Evolutionary conservation across 495 filamentous ascomycete genomes (phyloP), one percentile per base, ranked within the genome.

Genomic region (Aspergillus coremiiformis): DNA sequence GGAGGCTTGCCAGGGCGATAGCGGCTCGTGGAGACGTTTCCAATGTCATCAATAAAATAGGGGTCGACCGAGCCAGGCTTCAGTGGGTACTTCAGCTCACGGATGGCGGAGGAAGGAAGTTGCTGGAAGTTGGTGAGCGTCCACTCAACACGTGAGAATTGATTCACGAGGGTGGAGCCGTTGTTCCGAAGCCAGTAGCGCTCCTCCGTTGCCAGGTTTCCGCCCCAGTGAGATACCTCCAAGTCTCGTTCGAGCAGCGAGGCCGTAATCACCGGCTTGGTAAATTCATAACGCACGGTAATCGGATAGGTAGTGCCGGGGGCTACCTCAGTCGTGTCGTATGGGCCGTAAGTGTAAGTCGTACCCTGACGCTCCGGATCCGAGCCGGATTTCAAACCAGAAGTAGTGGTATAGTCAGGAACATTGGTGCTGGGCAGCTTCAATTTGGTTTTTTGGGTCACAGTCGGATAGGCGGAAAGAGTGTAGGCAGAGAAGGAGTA

Each of bases 171-270:
- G 64, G 84, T 78, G 14, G 93, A 95, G 51, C 82, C 93, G 45
- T 84, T 80, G 76, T 97, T 95, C 61, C 79, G 79, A 56, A 96
- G 79, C 70, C 83, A 87, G 76, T 96, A 96, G 44, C 90, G 83
- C 67, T 98, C 93, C 66, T 98, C 94, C 22, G 86, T 86, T 0
- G 92, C 93, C 35, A 97, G 70, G 65, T 97, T 97, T 21, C 93
- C 94, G 54, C 93, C 93, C 93, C 93, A 98, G 66, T 97, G 94
- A 58, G 87, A 93, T 54, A 97, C 85, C 67, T 97, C 92, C 51
- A 98, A 71, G 59, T 96, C 90, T 21, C 93, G 84, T 74, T 96
- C 87, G 39, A 96, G 73, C 5, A 79, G 67, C 15, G 79, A 80
- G 32, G 85, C 78, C 58, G 89, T 87, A 49, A 83, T 84, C 35